Evolutionary conservation across 2,329 filamentous ascomycete genomes (phyloP).

Genomic region (Scytalidium sp.): DNA sequence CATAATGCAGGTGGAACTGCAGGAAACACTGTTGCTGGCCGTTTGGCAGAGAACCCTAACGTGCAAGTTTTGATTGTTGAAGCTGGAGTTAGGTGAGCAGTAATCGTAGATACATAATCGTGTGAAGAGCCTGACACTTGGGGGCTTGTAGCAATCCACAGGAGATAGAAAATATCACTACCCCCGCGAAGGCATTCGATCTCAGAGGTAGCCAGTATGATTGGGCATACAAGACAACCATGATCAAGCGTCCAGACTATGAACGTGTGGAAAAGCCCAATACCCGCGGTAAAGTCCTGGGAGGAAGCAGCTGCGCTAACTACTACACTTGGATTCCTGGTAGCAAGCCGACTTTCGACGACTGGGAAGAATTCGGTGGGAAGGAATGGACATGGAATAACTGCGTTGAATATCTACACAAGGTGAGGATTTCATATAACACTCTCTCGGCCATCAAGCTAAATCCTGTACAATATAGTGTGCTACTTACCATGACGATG

Average conservation of each 20-base stretch:
- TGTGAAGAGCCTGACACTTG: conserved; percentile 26
- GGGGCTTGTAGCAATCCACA: conserved; percentile 38
- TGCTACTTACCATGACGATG: conserved; percentile 56
- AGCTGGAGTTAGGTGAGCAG: conserved; percentile 35
- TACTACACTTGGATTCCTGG: conserved; percentile 64
- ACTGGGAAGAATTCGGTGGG: conserved; percentile 43
- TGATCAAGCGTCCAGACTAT: conserved; percentile 57
- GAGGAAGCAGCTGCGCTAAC: conserved; percentile 55
- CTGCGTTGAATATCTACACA: conserved; percentile 48
- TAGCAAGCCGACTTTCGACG: conserved; percentile 52
- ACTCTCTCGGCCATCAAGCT: neutral
- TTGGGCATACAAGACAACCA: conserved; percentile 60
- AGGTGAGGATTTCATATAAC: conserved; percentile 23
- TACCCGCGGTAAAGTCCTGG: conserved; percentile 38
- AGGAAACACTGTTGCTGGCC: conserved; percentile 45
- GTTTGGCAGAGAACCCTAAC: conserved; percentile 48
- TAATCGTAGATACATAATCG: conserved; percentile 8
- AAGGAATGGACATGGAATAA: conserved; percentile 54
- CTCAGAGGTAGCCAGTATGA: conserved; percentile 54
- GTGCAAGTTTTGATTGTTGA: conserved; percentile 45
- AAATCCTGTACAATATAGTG: conserved; percentile 13
- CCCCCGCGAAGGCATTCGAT: conserved; percentile 49
- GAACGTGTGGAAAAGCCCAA: conserved; percentile 61
- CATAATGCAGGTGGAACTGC: conserved; percentile 39
- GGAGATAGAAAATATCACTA: conserved; percentile 49